These are phyloP conservation scores for Annona squamosa DNA, from an alignment of 164 flowering plant species.

Conservation along the genomic window DNA sequence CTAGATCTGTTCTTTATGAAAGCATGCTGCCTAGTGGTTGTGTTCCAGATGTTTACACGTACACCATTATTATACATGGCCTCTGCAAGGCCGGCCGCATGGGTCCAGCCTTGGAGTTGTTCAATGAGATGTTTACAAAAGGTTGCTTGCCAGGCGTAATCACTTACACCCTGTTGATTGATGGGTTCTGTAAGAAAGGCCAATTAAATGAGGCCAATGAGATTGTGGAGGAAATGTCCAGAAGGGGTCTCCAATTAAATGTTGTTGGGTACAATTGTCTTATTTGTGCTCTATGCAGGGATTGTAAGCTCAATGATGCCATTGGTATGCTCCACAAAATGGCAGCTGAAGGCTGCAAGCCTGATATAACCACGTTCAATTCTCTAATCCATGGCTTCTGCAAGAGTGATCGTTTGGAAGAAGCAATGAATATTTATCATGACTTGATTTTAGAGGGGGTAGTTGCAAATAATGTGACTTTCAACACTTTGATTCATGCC, in stretches of 20 bases:
- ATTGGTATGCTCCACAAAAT: constrained; percentile 40
- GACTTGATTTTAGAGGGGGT: constrained; percentile 80
- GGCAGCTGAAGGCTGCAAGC: constrained; percentile 59
- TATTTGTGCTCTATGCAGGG: constrained; percentile 58
- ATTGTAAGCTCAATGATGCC: constrained; percentile 46
- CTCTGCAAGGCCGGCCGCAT: constrained; percentile 56
- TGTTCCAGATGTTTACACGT: constrained; percentile 62
- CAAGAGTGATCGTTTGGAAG: constrained; percentile 48
- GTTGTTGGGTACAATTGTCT: constrained; percentile 71
- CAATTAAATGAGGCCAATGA: constrained; percentile 40
- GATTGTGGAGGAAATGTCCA: constrained; percentile 48
- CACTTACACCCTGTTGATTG: constrained; percentile 66
- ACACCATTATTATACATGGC: constrained; percentile 55
- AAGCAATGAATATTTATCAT: constrained; percentile 44
- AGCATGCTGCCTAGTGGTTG: constrained; percentile 36
- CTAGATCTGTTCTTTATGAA: constrained; percentile 41
- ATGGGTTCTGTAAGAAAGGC: constrained; percentile 68
- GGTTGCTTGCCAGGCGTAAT: constrained; percentile 59
- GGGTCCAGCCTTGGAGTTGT: constrained; percentile 51
- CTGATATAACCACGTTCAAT: constrained; percentile 75
- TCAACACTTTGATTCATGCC: constrained; percentile 72
- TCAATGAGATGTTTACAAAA: constrained; percentile 46
- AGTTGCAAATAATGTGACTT: constrained; percentile 77
- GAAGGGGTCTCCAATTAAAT: constrained; percentile 46
- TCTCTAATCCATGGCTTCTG: constrained; percentile 68